Conservation (phyloP, 139 green algal species). For the Chlorella sorokiniana region DNA sequence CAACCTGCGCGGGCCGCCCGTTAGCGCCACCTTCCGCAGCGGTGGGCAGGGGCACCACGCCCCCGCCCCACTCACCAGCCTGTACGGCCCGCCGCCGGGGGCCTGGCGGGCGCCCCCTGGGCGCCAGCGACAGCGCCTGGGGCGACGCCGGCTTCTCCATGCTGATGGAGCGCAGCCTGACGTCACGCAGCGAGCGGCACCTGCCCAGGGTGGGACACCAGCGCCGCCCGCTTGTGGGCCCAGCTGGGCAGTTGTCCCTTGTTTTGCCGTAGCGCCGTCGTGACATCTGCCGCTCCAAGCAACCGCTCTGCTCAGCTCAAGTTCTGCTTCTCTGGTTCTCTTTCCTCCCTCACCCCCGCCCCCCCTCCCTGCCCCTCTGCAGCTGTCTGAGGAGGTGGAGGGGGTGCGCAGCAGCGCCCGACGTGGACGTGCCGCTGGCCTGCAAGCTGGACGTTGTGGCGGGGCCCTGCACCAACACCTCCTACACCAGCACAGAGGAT, state of each 20-base stretch:
- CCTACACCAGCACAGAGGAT: conserved; percentile 25
- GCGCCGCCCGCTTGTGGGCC: too few relatives aligned
- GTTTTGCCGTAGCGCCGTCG: neutral
- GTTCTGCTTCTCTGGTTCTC: too few relatives aligned
- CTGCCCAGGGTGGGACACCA: conserved; percentile 6
- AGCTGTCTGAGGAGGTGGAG: conserved; percentile 34
- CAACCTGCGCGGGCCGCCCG: neutral
- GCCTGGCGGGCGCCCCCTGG: neutral
- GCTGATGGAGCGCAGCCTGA: conserved; percentile 10
- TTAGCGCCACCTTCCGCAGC: neutral
- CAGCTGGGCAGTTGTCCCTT: neutral
- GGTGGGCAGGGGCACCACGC: neutral
- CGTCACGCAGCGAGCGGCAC: neutral
- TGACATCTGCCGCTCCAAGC: neutral
- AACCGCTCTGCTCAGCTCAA: too few relatives aligned
- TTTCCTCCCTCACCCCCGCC: neutral
- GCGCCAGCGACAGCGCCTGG: conserved; percentile 13
- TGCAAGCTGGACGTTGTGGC: conserved; percentile 59
- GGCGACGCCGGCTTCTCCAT: conserved; percentile 9
- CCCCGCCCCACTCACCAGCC: neutral
- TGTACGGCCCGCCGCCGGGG: neutral
- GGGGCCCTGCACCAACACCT: conserved; percentile 48
- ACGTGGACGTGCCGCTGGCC: conserved; percentile 41
- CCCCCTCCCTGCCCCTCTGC: neutral
- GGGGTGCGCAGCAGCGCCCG: conserved; percentile 12